Conservation (phyloP, 768 basidiomycete genomes). For the Mycena sanguinolenta region DNA sequence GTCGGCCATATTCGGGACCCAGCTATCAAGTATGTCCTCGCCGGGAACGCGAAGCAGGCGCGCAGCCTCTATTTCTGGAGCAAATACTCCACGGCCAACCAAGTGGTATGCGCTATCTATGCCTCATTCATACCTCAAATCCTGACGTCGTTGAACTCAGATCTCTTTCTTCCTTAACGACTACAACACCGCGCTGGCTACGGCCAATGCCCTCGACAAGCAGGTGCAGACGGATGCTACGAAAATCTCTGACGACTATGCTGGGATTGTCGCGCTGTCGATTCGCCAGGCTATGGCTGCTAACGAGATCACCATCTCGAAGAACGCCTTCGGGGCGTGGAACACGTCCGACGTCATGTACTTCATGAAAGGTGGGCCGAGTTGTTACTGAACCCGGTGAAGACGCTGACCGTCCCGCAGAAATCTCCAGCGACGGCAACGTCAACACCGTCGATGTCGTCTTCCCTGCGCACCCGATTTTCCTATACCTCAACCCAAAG, state of each 20-base stretch:
- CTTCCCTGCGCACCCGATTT: slow-evolving; percentile 64
- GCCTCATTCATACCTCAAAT: background rate
- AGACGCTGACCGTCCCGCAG: slow-evolving; percentile 40
- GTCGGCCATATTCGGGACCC: slow-evolving; percentile 68
- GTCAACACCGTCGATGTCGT: slow-evolving; percentile 63
- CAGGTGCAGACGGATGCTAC: slow-evolving; percentile 60
- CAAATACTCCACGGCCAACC: slow-evolving; percentile 40
- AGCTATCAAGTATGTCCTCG: slow-evolving; percentile 59
- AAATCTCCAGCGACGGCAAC: slow-evolving; percentile 68
- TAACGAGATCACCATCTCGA: slow-evolving; percentile 69
- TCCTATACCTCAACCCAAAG: slow-evolving; percentile 66
- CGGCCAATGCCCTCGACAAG: slow-evolving; percentile 62
- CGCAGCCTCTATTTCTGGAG: slow-evolving; percentile 49
- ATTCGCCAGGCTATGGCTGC: slow-evolving; percentile 67
- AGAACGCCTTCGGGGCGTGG: slow-evolving; percentile 58
- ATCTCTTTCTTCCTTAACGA: slow-evolving; percentile 52
- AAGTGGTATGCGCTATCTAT: slow-evolving; percentile 39
- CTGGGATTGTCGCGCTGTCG: slow-evolving; percentile 65
- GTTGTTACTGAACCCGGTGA: background rate
- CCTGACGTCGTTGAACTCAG: background rate
- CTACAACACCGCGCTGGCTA: slow-evolving; percentile 55
- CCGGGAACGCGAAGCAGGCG: slow-evolving; percentile 47
- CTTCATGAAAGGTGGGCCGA: slow-evolving; percentile 66
- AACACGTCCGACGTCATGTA: slow-evolving; percentile 65
- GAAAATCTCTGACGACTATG: slow-evolving; percentile 64